A percentile compares a stretch with the other conserved stretches of the same genome.
phyloP scores from a whole-genome alignment of 2,329 filamentous ascomycete species.

The Alternaria longipes region DNA sequence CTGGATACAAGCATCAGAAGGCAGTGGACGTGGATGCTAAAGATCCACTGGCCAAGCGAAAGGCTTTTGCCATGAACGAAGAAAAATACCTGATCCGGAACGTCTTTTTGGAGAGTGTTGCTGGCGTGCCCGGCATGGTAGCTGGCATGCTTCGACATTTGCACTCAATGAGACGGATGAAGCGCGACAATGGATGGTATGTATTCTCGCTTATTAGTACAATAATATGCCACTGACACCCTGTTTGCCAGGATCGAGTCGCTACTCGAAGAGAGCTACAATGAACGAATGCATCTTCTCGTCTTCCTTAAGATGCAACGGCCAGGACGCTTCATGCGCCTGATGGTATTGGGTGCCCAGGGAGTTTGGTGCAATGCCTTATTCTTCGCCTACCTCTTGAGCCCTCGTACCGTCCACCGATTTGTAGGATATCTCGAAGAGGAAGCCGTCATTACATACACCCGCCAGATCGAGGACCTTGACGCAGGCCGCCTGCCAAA shows the following conservation, averaged over 20 bases:
- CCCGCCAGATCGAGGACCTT: conserved; percentile 84
- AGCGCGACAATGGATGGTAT: conserved; percentile 89
- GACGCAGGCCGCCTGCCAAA: conserved; percentile 83
- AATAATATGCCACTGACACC: conserved; percentile 14
- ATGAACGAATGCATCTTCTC: conserved; percentile 91
- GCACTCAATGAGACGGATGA: conserved; percentile 82
- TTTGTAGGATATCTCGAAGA: conserved; percentile 98
- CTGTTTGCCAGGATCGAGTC: conserved; percentile 78
- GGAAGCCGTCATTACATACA: conserved; percentile 96
- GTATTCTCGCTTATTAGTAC: conserved; percentile 3
- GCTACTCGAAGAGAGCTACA: conserved; percentile 87
- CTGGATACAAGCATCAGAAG: conserved; percentile 79
- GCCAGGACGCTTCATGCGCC: conserved; percentile 87
- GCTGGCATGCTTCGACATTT: conserved; percentile 93
- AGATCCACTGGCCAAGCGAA: conserved; percentile 62
- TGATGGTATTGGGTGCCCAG: conserved; percentile 74
- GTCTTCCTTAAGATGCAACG: conserved; percentile 93
- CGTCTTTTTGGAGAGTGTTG: conserved; percentile 93
- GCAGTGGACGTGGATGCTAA: conserved; percentile 51
- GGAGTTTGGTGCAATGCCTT: conserved; percentile 91
- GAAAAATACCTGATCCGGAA: conserved; percentile 90
- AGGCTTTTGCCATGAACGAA: conserved; percentile 77
- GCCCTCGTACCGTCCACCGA: conserved; percentile 86
- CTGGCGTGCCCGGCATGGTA: conserved; percentile 96
- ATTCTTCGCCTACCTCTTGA: conserved; percentile 87